Conservation (phyloP, 129 eudicot genomes). For the Centaurea solstitialis region DNA sequence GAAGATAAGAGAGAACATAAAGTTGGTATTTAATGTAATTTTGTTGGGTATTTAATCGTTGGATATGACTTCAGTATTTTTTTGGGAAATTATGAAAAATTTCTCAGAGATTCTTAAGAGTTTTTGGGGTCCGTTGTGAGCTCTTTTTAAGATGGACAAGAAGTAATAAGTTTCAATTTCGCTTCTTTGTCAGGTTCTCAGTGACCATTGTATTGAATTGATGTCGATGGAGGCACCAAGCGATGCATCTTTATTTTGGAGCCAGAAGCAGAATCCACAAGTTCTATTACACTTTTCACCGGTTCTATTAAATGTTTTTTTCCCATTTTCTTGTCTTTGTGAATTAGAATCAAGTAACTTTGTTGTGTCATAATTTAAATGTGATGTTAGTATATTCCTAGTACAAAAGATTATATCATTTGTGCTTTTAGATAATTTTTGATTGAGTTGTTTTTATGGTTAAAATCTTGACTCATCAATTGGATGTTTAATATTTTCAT, state of each 20-base stretch:
- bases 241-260: conserved; percentile 56
- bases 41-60: no score
- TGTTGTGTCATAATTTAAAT: not conserved
- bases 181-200: conserved; percentile 50
- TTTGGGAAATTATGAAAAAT: no score
- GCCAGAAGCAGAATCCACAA: conserved; percentile 64
- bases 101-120: no score
- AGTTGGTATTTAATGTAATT: no score
- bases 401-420: no score
- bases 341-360: conserved; percentile 6
- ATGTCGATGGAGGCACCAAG: conserved; percentile 69
- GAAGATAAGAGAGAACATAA: not conserved
- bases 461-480: no score
- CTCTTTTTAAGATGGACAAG: not conserved
- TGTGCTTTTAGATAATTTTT: no score
- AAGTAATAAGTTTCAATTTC: not conserved
- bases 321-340: not conserved
- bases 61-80: no score
- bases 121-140: not conserved
- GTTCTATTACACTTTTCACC: no score
- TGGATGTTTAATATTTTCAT: no score
- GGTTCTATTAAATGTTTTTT: not conserved
- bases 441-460: no score
- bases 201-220: conserved; percentile 81
- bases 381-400: not conserved